Evolutionary conservation across 495 filamentous ascomycete species (phyloP), one percentile per base, ranked within the genome.

Genomic region (Hypoxylon fuscum): DNA sequence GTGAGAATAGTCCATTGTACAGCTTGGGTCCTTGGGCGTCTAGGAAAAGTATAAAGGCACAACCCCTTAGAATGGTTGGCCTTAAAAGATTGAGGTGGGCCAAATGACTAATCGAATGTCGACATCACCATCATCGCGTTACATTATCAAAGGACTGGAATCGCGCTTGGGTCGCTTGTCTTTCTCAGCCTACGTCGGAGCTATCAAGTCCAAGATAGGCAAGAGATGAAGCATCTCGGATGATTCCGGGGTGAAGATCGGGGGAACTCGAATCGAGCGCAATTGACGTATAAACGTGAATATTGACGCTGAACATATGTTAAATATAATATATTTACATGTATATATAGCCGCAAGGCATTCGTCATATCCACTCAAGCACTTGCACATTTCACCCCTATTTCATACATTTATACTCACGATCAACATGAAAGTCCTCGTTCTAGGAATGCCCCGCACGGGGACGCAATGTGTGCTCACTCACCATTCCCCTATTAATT

Each of bases 371-470:
- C 44, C 31, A 51, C 9, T 42, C 2, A 38, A 31, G n/a, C n/a
- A 35, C 22, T 31, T 44, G 41, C n/a, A 20, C n/a, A 11, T 9
- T 21, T 1, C 49, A 31, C 7, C 32, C 17, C 48, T 27, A 38
- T n/a, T 21, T 40, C 29, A 40, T 25, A 12, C 23, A 2, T 21
- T 22, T 15, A n/a, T n/a, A n/a, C n/a, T n/a, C n/a, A n/a, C n/a
- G n/a, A n/a, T n/a, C n/a, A n/a, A n/a, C n/a, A 88, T 88, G 86
- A 83, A 83, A 70, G 84, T 88, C 59, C 81, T 88, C 25, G 78
- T 82, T 22, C 77, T 88, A 2, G 85, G 86, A 56, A 80, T 87
- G 37, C 81, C 84, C 55, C 76, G 87, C 63, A 88, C 87, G 6
- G 87, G 87, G 66, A 89, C 87, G 60, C 82, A 83, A 40, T 89